Base-by-base conservation (phyloP, 2,329 filamentous ascomycete genomes). In the Dryadomyces quercivorus region DNA sequence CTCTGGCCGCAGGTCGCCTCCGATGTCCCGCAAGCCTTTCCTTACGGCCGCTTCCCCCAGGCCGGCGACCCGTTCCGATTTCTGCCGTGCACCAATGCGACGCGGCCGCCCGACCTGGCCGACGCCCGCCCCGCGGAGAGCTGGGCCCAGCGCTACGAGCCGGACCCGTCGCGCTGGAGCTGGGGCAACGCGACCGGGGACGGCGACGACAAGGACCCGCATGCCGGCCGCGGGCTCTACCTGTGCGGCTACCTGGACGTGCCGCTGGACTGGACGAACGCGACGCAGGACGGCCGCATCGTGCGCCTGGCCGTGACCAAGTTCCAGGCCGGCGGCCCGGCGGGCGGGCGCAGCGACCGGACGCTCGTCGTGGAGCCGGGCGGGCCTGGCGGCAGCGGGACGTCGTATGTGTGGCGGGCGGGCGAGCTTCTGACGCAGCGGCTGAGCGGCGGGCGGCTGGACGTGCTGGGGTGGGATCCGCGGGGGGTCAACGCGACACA, bases 401-500 rank as follows among this genome's bases (percentile, higher is more conserved):
- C 70, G 0, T 62, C 54, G 0, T 70, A 71, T 43, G 66, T 64
- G 3, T 75, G 71, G 71, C 59, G 66, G 6, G 59, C 58, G 0
- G 68, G 65, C 3, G 68, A 75, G 54, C 53, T 57, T 0, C 56
- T 73, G 40, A 69, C 70, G 3, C 60, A 68, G 54, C 69, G 71
- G 3, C 61, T 77, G 13, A 74, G 72, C 55, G 68, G 68, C 36
- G 66, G 69, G 21, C 61, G 64, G 21, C 74, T 70, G 21, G 74
- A 77, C 56, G 70, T 77, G 6, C 61, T 79, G 15, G 73, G 74
- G n/a, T 78, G 73, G 70, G 76, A 79, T 52, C 75, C 75, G n/a
- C 70, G 76, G 3, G 75, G 75, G 1, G 73, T 78, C 53, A 77
- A 77, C 59, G 61, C 65, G 1, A 72, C 74, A 1, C 68, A 68